Evolutionary conservation across 148 eudicot genomes (phyloP), one percentile per base, ranked within the genome.

Genomic region (Gaultheria prostrata): DNA sequence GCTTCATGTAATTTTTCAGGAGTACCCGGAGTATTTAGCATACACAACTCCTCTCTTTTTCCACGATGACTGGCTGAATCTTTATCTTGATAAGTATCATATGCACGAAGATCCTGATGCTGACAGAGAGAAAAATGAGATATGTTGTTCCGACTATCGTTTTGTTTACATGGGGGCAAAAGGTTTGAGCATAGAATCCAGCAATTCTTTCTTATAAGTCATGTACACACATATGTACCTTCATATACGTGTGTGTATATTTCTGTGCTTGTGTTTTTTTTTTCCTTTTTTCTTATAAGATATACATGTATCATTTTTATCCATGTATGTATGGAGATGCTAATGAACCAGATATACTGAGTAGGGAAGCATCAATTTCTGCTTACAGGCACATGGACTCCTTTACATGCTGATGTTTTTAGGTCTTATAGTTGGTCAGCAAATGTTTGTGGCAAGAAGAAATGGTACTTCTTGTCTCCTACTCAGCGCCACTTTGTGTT

Each of bases 371-470:
- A 46, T 39, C 78, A 30, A 56, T 8, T 69, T 82, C 79, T 80
- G 57, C 83, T 53, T 90, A 84, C 89, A 97, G 99, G 99, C 82
- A 97, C 99, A 82, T 97, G 99, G 98, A 97, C 99, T 80, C 98
- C 99, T 85, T 90, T 97, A 75, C 99, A 97, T 88, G 99, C 99
- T 61, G 99, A 97, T 83, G 98, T 97, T 87, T 97, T 97, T 84
- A 91, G 98, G 91, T 97, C 99, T 79, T 97, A 92, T 83, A 97
- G 99, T 87, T 97, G 99, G 99, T 97, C 99, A 46, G 98, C 99
- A 8, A 97, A 97, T 89, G 95, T 95, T 1, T 94, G 98, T 89
- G 99, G 99, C 82, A 89, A 86, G 87, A 97, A 97, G 80, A 86
- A 91, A 82, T 97, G 99, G 99, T 87, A 92, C 88, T 91, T 95